Evolutionary conservation across 75 land plant species (phyloP), one percentile per base, ranked within the genome.

Genomic region (Selaginella moellendorffii): DNA sequence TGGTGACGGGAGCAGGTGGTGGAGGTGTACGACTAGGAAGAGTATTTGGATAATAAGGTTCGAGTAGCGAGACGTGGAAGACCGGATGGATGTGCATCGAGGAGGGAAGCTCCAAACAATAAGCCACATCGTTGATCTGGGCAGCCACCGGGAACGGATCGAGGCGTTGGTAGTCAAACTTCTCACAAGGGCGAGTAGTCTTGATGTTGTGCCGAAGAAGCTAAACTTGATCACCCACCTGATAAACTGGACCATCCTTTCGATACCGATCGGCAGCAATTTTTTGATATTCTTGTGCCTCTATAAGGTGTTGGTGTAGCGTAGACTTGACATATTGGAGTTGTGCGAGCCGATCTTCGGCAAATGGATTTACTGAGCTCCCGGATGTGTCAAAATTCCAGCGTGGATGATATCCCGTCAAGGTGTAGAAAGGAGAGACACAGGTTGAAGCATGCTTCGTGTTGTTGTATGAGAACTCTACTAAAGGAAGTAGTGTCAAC

Each of bases 41-140:
- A 22, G 60, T 46, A 14, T 46, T 36, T 25, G 31, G 53, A 21
- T 24, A 1, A 52, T 28, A 65, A 9, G 67, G 67, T 21, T 65
- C 67, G 26, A 77, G 68, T 19, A 60, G 24, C n/a, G 72, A 69
- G 0, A 71, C 81, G 69, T 75, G 72, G 22, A 79, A 79, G 5
- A 75, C 71, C 0, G 68, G 68, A 62, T 79, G 81, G 14, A 79
- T 53, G 0, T 65, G 51, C 0, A 67, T 20, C 1, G 2, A 27
- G 0, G 1, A 23, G 0, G 74, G 77, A 10, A 79, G 26, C 0
- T 68, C 30, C 22, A 71, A 46, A 20, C 52, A 20, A 67, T 74
- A 79, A 10, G 78, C 75, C 0, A 72, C 52, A 1, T 29, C 0
- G 2, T 72, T 72, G 22, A 72, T 36, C 27, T 28, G 28, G 31